Evolutionary conservation across 2,329 filamentous ascomycete species (phyloP), one percentile per base, ranked within the genome.

Genomic region (Simplicillium sp.): DNA sequence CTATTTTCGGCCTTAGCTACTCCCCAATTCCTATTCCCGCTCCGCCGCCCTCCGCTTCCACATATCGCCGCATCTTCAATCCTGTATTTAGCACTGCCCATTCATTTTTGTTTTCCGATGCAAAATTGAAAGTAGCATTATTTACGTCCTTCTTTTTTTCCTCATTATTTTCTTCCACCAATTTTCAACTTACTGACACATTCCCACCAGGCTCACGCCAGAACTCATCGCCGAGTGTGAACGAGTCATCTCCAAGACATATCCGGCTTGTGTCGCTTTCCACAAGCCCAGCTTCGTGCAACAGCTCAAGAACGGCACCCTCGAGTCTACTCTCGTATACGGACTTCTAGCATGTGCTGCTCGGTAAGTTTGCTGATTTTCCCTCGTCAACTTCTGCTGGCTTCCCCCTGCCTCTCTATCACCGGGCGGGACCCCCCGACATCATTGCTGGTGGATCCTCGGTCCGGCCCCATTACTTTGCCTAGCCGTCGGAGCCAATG

Each of bases 221-320:
- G 75, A 79, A 54, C 62, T 77, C 46, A 63, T 77, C 46, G 60
- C 67, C 48, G 75, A 79, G 59, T 77, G 73, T 55, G 75, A 79
- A 59, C 68, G 74, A 43, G 73, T 78, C 53, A 71, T 79, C 51
- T 70, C 68, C 50, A 78, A 76, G 63, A 76, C 73, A 12, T 68
- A 78, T 50, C 75, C 75, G 32, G 73, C 75, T 46, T 78, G 73
- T 53, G 73, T 79, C 34, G 75, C 74, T 52, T 79, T 79, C 54
- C 75, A 79, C 62, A 78, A 77, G 60, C 74, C 75, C 7, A 74
- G 74, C 3, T 78, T 78, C 56, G 56, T 79, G 29, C 72, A 76
- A 57, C 75, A 77, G 54, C 65, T 79, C 38, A 78, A 77, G 62
- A 73, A 65, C 49, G 67, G 64, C 16, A 65, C 67, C 3, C 65